phyloP scores from a whole-genome alignment of 1,139 yeast species.

The Yamadazyma kanchanaburiensis region DNA sequence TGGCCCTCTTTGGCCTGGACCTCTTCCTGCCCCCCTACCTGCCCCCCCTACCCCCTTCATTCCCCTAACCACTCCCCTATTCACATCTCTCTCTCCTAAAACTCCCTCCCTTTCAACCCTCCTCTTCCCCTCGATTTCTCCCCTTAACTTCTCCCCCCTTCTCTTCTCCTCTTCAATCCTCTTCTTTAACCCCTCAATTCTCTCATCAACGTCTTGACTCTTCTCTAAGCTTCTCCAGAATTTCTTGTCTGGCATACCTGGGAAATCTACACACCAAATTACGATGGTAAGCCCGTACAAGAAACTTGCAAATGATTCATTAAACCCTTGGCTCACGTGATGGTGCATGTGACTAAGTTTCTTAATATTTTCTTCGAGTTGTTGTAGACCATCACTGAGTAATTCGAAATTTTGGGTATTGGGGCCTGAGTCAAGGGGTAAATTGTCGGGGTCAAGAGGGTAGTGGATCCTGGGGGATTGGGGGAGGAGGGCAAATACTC shows the following conservation, averaged over 20 bases:
- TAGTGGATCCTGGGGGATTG: slow-evolving; percentile 44
- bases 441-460: slow-evolving; percentile 36
- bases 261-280: slow-evolving; percentile 65
- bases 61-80: background rate
- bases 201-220: slow-evolving; percentile 23
- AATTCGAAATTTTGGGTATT: slow-evolving; percentile 35
- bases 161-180: slow-evolving; percentile 20
- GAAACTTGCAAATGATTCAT: slow-evolving; percentile 61
- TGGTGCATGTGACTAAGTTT: slow-evolving; percentile 49
- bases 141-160: slow-evolving; percentile 26
- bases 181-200: slow-evolving; percentile 20
- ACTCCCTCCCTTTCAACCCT: slow-evolving; percentile 5
- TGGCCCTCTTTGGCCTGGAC: background rate
- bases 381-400: slow-evolving; percentile 52
- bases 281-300: slow-evolving; percentile 61
- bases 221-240: slow-evolving; percentile 31
- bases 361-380: slow-evolving; percentile 45
- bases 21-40: background rate
- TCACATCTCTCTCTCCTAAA: slow-evolving; percentile 6
- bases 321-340: slow-evolving; percentile 47
- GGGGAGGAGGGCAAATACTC: slow-evolving; percentile 32
- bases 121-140: slow-evolving; percentile 14
- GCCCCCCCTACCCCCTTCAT: no score
- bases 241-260: slow-evolving; percentile 36
- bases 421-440: slow-evolving; percentile 33